Base-by-base conservation (phyloP, 1,284 basidiomycete species). In the Malassezia japonica region DNA sequence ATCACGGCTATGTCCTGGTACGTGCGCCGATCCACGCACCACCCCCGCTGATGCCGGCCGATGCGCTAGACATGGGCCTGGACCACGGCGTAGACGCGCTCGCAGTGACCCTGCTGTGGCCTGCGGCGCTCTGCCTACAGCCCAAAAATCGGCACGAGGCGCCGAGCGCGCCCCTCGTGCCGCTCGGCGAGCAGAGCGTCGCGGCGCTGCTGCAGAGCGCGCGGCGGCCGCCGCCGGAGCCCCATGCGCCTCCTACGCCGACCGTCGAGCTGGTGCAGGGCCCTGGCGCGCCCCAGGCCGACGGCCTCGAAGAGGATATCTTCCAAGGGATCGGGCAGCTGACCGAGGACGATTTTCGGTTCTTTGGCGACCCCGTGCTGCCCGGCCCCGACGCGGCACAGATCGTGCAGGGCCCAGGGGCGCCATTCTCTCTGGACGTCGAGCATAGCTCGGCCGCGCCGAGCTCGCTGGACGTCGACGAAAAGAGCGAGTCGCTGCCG, bases 331-430 rank as follows among this genome's bases (percentile, higher is more conserved):
- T 53, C 18, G 50, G 45, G 6, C 45, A 53, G 35, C 50, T 53
- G n/a, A 53, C 50, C 5, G 39, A 53, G 25, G 50, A 53, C 21
- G 50, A 53, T 18, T 27, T 53, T 10, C 32, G 42, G 18, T 53
- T 53, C 35, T 53, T 53, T 41, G 35, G 35, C 23, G 40, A 27
- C 4, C 27, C 40, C 8, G 35, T 6, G 7, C 18, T 20, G 35
- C 20, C 35, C 3, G 16, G 3, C 16, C 20, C 35, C 15, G 6
- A 16, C 32, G 13, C 15, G 9, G 12, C 13, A 3, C n/a, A 13
- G 4, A 9, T 33, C n/a, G 16, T 33, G 15, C 32, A 33, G 32
- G 32, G 32, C 3, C 32, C 32, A 2, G 32, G 32, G 6, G 32
- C 32, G 32, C 32, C 32, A 2, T 12, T 6, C 6, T n/a, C n/a